A percentile compares a stretch with the other conserved stretches of the same genome.
Conservation (phyloP, 2,329 filamentous ascomycete genomes). For the Cladosporium sp. region DNA sequence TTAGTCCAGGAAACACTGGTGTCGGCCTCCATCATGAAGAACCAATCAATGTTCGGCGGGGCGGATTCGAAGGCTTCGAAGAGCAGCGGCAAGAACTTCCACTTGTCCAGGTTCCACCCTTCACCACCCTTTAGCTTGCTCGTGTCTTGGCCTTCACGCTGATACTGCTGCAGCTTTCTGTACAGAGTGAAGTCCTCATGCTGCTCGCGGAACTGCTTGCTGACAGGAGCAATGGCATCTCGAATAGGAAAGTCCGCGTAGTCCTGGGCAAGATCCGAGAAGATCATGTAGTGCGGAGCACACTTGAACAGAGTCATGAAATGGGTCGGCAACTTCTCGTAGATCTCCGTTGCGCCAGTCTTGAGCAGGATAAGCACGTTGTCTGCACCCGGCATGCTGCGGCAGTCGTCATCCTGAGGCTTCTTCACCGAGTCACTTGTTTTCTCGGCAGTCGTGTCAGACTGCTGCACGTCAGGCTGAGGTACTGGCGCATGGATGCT, state of each 20-base stretch:
- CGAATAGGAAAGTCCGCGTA: conserved; percentile 36
- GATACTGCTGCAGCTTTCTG: conserved; percentile 26
- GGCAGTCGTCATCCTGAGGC: conserved; percentile 13
- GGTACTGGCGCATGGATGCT: not conserved
- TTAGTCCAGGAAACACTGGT: conserved; percentile 45
- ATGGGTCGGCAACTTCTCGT: conserved; percentile 51
- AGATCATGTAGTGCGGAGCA: conserved; percentile 37
- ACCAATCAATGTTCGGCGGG: conserved; percentile 45
- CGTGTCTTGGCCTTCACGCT: conserved; percentile 27
- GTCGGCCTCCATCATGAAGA: conserved; percentile 52
- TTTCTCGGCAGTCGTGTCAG: no score
- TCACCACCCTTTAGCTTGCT: conserved; percentile 26
- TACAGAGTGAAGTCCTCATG: conserved; percentile 32
- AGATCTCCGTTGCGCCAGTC: conserved; percentile 54
- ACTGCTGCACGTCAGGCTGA: not conserved
- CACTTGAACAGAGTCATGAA: conserved; percentile 51
- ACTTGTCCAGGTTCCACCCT: conserved; percentile 52
- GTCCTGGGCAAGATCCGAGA: conserved; percentile 46
- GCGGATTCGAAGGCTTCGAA: conserved; percentile 44
- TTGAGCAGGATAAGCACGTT: conserved; percentile 53
- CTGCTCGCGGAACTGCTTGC: conserved; percentile 20
- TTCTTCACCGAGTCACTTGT: no score
- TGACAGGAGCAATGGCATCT: conserved; percentile 28
- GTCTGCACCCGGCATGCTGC: conserved; percentile 30
- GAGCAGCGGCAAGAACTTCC: conserved; percentile 53